A percentile compares a stretch with the other conserved stretches of the same genome.
Evolutionary conservation across 495 filamentous ascomycete species (phyloP).

Genomic region (Usnea hakonensis): DNA sequence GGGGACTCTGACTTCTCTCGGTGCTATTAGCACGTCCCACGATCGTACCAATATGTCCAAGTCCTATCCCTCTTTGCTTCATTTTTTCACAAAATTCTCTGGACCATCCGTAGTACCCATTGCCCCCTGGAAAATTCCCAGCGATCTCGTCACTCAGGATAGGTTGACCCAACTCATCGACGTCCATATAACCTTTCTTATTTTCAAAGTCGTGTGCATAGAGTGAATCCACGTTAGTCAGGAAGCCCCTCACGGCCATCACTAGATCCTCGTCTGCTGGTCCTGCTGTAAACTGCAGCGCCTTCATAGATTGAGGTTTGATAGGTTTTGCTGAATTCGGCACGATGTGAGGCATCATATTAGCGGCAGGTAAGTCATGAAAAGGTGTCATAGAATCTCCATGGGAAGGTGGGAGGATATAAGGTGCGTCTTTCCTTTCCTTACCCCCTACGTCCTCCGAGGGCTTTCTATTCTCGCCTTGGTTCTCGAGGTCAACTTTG

Average conservation of each 20-base stretch:
- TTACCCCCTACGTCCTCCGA: conserved; percentile 16
- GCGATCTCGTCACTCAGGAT: conserved; percentile 53
- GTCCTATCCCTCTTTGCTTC: conserved; percentile 50
- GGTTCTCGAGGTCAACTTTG: conserved; percentile 1
- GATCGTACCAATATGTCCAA: conserved; percentile 16
- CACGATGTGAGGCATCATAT: conserved; percentile 68
- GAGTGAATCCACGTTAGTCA: conserved; percentile 60
- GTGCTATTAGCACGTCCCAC: conserved; percentile 24
- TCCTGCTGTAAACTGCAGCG: conserved; percentile 63
- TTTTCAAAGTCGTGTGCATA: conserved; percentile 39
- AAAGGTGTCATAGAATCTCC: conserved; percentile 68
- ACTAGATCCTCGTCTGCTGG: conserved; percentile 62
- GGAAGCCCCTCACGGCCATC: conserved; percentile 56
- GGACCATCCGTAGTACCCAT: conserved; percentile 86
- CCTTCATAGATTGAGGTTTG: conserved; percentile 61
- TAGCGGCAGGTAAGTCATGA: conserved; percentile 81
- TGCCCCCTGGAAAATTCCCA: conserved; percentile 51
- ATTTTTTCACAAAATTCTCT: conserved; percentile 72
- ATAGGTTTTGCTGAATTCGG: conserved; percentile 69
- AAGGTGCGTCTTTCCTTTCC: conserved; percentile 50
- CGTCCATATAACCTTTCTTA: conserved; percentile 42
- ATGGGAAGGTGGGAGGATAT: conserved; percentile 65
- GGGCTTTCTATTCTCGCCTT: neutral
- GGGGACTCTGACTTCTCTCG: conserved; percentile 31
- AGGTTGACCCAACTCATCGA: conserved; percentile 67